Base-by-base conservation (phyloP, 768 basidiomycete species). In the Termitomyces sp. region DNA sequence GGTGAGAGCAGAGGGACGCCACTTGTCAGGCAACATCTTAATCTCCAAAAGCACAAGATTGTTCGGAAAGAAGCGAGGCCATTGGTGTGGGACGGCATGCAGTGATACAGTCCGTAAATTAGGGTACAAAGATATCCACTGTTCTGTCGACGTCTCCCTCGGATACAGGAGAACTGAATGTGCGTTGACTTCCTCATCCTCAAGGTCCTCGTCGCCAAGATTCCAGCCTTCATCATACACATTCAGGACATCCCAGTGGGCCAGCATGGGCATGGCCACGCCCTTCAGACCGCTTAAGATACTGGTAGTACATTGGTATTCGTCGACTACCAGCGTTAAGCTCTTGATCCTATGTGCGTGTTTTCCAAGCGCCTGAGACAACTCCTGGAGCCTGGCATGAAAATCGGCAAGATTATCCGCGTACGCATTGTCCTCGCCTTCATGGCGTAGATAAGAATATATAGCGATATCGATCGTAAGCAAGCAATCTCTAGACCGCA, bases 51-150 rank as follows among this genome's bases (percentile, higher is more conserved):
- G 14, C 1, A 46, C 48, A 14, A 60, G 41, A 17, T 51, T 54
- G 7, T 30, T 45, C 9, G 53, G 60, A 31, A 43, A 54, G 41
- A 58, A 61, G 1, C 41, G 41, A 17, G 28, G 12, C 60, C 60
- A 61, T 15, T 52, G 37, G 5, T 40, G 50, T 11, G 37, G 50
- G 10, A 50, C 12, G 37, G 50, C 50, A 15, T 50, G 23, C 3
- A 50, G 26, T 40, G 37, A 38, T 11, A 50, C 50, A 26, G 38
- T 28, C n/a, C 11, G 37, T 26, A 50, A 17, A 17, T 28, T 50
- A 28, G 50, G 50, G 28, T 28, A 50, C 37, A 50, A 28, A n/a
- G 37, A 6, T 10, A 28, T n/a, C 37, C 10, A 3, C 21, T 6
- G 15, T 2, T 28, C 37, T 7, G 28, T 10, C 11, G 50, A 12